Percentiles rank a stretch among this genome's conserved stretches.
phyloP scores from a whole-genome alignment of 306 rosid species.

The Aeschynomene evenia region DNA sequence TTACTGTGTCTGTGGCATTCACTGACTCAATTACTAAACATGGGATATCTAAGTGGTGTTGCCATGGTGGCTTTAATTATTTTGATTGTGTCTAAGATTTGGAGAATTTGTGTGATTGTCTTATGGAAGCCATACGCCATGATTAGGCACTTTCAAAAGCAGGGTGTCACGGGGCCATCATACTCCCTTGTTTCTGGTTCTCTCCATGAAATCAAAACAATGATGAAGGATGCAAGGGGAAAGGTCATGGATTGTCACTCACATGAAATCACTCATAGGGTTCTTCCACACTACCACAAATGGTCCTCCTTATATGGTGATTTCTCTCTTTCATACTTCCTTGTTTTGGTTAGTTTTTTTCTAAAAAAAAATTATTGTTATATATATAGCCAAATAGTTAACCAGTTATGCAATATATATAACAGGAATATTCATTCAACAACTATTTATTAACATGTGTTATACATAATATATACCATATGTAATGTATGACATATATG shows the following conservation, averaged over 20 bases:
- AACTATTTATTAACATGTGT: too few relatives aligned
- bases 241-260: slow-evolving; percentile 21
- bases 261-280: slow-evolving; percentile 18
- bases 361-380: too few relatives aligned
- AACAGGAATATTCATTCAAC: too few relatives aligned
- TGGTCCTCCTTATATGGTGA: slow-evolving; percentile 38
- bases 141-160: slow-evolving; percentile 26
- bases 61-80: neutral
- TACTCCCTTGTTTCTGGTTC: slow-evolving; percentile 28
- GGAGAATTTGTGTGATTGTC: slow-evolving; percentile 11
- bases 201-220: slow-evolving; percentile 17
- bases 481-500: too few relatives aligned
- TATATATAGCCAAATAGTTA: too few relatives aligned
- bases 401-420: too few relatives aligned
- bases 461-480: too few relatives aligned
- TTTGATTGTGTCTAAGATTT: slow-evolving; percentile 7
- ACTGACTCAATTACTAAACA: neutral
- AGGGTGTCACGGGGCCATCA: slow-evolving; percentile 32
- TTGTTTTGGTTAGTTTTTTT: neutral
- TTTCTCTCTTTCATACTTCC: neutral
- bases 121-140: slow-evolving; percentile 36
- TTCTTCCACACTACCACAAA: slow-evolving; percentile 34
- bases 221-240: slow-evolving; percentile 2
- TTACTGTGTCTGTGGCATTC: neutral
- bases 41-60: slow-evolving; percentile 10